A percentile compares a stretch with the other conserved stretches of the same genome.
These are phyloP conservation scores for Penicillium longicatenatum DNA, from an alignment of 495 filamentous ascomycete species.

Conservation along the genomic window DNA sequence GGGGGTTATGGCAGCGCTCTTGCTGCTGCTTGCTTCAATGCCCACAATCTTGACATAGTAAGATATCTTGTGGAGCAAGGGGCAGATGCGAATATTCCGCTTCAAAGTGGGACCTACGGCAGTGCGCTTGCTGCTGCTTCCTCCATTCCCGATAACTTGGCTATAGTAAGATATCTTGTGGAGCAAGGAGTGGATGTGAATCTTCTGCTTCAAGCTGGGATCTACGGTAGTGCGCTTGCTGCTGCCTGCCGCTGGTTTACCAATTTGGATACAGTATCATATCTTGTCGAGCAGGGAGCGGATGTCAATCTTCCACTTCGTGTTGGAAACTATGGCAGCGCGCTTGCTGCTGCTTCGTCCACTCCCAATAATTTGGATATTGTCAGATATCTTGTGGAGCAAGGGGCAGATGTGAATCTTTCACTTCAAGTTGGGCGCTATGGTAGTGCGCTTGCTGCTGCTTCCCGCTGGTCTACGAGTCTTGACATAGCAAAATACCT, in stretches of 20 bases:
- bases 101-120: neutral
- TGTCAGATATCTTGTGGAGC: neutral
- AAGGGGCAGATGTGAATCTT: neutral
- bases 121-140: neutral
- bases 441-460: neutral
- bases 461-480: neutral
- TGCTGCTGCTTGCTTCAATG: neutral
- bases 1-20: neutral
- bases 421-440: neutral
- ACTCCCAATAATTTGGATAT: neutral
- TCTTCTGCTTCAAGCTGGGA: neutral
- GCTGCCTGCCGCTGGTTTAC: too few species aligned
- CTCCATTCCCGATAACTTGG: neutral
- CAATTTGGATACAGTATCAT: neutral
- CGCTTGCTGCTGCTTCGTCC: neutral
- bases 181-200: neutral
- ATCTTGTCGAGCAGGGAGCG: neutral
- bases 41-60: neutral
- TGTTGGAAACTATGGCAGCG: neutral
- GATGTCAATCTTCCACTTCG: neutral
- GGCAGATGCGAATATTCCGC: neutral
- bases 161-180: neutral
- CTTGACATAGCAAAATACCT: neutral
- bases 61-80: neutral
- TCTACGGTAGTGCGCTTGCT: neutral